Percentiles rank a stretch among this genome's conserved stretches.
phyloP scores from a whole-genome alignment of 345 rosid species.

The Lepidium sativum region DNA sequence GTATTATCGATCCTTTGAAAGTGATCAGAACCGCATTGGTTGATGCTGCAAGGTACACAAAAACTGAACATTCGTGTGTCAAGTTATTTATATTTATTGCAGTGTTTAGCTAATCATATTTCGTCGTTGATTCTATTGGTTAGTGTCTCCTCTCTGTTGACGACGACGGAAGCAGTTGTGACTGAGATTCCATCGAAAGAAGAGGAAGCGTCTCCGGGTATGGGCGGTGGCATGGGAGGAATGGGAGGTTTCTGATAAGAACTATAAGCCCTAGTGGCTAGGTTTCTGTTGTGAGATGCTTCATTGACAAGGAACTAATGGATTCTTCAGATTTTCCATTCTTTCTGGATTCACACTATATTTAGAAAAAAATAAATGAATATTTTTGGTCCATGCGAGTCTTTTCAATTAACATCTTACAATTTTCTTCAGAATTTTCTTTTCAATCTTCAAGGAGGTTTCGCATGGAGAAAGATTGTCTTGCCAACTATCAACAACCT shows the following conservation, averaged over 20 bases:
- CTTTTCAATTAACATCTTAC: background rate
- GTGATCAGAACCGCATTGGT: constrained; percentile 93
- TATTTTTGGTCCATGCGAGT: background rate
- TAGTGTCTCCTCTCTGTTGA: constrained; percentile 90
- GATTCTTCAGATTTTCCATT: background rate
- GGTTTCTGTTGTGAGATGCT: background rate
- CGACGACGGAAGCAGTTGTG: constrained; percentile 87
- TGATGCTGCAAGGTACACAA: constrained; percentile 78
- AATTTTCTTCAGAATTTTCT: background rate
- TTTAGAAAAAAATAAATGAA: background rate
- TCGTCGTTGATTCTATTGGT: background rate
- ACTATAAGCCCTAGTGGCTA: constrained; percentile 2
- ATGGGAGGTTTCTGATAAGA: constrained; percentile 76
- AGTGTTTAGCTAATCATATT: background rate
- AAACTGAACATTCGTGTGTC: background rate
- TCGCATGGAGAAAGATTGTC: background rate
- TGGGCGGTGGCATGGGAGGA: constrained; percentile 66
- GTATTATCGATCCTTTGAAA: constrained; percentile 89
- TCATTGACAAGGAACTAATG: background rate
- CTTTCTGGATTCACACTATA: background rate
- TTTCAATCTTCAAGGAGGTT: background rate
- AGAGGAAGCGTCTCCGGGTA: constrained; percentile 50
- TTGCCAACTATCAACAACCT: constrained; percentile 23
- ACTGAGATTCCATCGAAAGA: constrained; percentile 82
- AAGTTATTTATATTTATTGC: background rate